Evolutionary conservation across 1,284 basidiomycete genomes (phyloP).

Genomic region (Grifola frondosa): DNA sequence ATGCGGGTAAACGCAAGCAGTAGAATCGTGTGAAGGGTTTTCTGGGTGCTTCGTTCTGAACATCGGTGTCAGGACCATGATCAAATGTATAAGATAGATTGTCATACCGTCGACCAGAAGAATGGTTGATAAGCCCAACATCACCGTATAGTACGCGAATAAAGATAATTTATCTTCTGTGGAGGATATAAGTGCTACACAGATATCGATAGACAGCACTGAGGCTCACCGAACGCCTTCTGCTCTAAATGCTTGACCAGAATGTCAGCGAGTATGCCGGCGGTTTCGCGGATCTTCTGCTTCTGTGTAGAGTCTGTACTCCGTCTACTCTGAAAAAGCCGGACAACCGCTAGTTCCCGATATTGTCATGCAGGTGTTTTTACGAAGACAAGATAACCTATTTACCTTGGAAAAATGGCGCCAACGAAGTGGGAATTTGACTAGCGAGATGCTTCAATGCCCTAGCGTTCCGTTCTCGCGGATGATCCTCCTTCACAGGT

Average conservation of each 20-base stretch:
- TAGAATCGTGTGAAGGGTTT: slow-evolving; percentile 81
- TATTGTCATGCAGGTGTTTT: slow-evolving; percentile 9
- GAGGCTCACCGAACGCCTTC: slow-evolving; percentile 50
- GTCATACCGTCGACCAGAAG: slow-evolving; percentile 82
- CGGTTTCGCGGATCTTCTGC: slow-evolving; percentile 73
- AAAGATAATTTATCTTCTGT: slow-evolving; percentile 53
- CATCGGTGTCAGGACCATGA: background rate
- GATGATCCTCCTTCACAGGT: slow-evolving; percentile 40
- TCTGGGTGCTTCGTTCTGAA: slow-evolving; percentile 71
- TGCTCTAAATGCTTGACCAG: slow-evolving; percentile 73
- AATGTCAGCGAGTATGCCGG: slow-evolving; percentile 68
- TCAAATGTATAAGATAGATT: background rate
- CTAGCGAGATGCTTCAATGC: slow-evolving; percentile 81
- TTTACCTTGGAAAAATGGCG: slow-evolving; percentile 88
- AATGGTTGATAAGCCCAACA: slow-evolving; percentile 71
- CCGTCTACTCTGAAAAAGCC: slow-evolving; percentile 83
- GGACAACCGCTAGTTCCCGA: slow-evolving; percentile 67
- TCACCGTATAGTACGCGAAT: slow-evolving; percentile 74
- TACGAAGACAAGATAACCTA: slow-evolving; percentile 5
- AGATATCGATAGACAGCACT: slow-evolving; percentile 2
- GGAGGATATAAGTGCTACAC: slow-evolving; percentile 1
- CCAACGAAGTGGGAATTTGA: slow-evolving; percentile 76
- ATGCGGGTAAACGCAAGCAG: slow-evolving; percentile 73
- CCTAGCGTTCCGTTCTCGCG: slow-evolving; percentile 67
- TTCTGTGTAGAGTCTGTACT: slow-evolving; percentile 78